phyloP scores from a whole-genome alignment of 192 early-diverging fungal genomes.

The Umbelopsis vinacea region DNA sequence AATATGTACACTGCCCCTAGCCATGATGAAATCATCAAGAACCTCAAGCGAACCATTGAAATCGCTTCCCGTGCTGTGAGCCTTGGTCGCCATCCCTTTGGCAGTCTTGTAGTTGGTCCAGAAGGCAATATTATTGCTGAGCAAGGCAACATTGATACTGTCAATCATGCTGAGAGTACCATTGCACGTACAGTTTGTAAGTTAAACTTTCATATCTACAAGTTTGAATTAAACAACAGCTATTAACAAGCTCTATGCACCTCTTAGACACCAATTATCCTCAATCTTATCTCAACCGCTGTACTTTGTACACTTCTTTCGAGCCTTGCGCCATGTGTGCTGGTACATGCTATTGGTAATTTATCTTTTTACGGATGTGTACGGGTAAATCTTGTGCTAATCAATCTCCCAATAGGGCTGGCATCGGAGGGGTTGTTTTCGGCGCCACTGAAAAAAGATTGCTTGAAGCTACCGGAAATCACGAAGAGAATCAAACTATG shows the following conservation, averaged over 20 bases:
- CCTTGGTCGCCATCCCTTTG: constrained; percentile 34
- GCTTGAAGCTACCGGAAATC: constrained; percentile 22
- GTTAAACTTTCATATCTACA: neutral
- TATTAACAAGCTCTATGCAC: neutral
- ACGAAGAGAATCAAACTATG: constrained; percentile 32
- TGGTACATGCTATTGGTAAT: constrained; percentile 29
- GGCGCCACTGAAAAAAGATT: constrained; percentile 29
- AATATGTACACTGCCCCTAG: constrained; percentile 10
- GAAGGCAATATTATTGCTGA: constrained; percentile 28
- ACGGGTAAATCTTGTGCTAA: too few relatives aligned
- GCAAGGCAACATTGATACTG: constrained; percentile 39
- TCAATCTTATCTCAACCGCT: constrained; percentile 17
- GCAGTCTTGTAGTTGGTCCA: constrained; percentile 31
- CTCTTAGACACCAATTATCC: constrained; percentile 27
- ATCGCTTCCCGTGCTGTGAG: constrained; percentile 24
- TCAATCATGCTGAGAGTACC: constrained; percentile 34
- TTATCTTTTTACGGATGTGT: neutral
- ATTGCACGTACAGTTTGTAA: constrained; percentile 33
- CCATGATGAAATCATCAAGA: constrained; percentile 22
- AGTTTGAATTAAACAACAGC: neutral
- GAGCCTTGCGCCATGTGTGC: constrained; percentile 36
- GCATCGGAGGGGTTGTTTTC: constrained; percentile 29
- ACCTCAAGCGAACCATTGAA: constrained; percentile 27
- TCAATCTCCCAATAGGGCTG: constrained; percentile 7
- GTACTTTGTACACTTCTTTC: constrained; percentile 32